Percentiles rank a stretch among this genome's conserved stretches.
phyloP scores from a whole-genome alignment of 192 early-diverging fungal genomes.

The Funneliformis geosporum region DNA sequence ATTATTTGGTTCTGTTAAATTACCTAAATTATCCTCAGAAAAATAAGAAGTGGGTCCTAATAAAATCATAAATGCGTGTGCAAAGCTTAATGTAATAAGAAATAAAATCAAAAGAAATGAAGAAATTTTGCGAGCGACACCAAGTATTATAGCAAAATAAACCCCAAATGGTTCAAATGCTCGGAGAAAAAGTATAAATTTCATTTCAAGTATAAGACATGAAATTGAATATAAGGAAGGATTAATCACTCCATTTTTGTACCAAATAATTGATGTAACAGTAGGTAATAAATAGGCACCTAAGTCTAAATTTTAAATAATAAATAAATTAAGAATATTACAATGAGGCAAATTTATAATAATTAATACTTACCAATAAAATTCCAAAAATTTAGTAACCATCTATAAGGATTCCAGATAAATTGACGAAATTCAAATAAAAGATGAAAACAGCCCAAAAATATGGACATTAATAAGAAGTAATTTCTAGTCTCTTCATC shows the following conservation, averaged over 20 bases:
- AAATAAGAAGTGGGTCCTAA: background rate
- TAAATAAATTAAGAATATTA: background rate
- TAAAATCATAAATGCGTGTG: background rate
- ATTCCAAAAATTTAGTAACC: background rate
- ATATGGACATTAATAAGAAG: background rate
- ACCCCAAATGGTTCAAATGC: background rate
- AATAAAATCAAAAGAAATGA: background rate
- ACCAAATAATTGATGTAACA: background rate
- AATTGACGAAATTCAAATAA: constrained; percentile 5
- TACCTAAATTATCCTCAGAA: background rate
- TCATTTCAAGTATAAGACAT: background rate
- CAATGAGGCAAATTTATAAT: no score
- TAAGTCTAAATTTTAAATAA: background rate
- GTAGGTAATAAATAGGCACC: no score
- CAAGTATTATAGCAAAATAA: constrained; percentile 2
- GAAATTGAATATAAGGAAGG: background rate
- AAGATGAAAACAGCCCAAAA: background rate
- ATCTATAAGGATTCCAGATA: background rate
- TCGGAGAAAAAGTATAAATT: background rate
- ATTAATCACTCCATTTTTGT: background rate
- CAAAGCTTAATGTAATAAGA: background rate
- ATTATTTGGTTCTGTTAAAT: background rate
- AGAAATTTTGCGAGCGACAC: no score
- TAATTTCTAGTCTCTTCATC: no score
- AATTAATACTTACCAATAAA: background rate